phyloP scores from a whole-genome alignment of 2,329 filamentous ascomycete species.

The Cadophora luteo-olivacea region DNA sequence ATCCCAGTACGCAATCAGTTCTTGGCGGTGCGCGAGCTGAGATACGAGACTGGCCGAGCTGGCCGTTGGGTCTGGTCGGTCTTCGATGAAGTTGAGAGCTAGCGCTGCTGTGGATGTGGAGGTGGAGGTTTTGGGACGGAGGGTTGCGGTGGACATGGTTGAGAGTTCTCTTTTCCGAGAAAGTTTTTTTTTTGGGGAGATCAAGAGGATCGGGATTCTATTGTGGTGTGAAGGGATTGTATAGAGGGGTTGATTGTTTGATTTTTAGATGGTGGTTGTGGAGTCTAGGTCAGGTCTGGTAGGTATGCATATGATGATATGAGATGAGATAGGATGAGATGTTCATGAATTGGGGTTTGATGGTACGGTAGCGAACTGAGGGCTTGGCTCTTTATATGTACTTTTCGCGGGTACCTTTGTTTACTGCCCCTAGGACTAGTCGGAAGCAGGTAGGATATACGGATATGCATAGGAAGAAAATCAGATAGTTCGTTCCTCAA shows the following conservation, averaged over 20 bases:
- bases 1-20: conserved; percentile 47
- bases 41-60: conserved; percentile 27
- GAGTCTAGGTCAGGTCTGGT: not conserved
- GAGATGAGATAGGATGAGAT: conserved; percentile 10
- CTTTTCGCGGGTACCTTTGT: not conserved
- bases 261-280: not conserved
- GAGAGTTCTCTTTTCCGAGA: not conserved
- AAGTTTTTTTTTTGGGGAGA: too few relatives aligned
- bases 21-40: conserved; percentile 48
- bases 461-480: not conserved
- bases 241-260: too few relatives aligned
- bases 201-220: too few relatives aligned
- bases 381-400: not conserved
- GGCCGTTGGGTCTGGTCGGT: not conserved
- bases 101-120: conserved; percentile 9
- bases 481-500: not conserved
- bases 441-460: not conserved
- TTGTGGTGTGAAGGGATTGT: too few relatives aligned
- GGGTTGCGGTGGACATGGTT: not conserved
- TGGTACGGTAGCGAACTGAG: not conserved
- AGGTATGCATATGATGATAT: not conserved
- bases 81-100: conserved; percentile 31
- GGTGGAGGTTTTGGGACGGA: conserved; percentile 11
- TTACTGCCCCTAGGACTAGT: not conserved
- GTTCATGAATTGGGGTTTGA: not conserved